A percentile compares a stretch with the other conserved stretches of the same genome.
phyloP scores from a whole-genome alignment of 139 green algal species.

The Chlorella sp. region DNA sequence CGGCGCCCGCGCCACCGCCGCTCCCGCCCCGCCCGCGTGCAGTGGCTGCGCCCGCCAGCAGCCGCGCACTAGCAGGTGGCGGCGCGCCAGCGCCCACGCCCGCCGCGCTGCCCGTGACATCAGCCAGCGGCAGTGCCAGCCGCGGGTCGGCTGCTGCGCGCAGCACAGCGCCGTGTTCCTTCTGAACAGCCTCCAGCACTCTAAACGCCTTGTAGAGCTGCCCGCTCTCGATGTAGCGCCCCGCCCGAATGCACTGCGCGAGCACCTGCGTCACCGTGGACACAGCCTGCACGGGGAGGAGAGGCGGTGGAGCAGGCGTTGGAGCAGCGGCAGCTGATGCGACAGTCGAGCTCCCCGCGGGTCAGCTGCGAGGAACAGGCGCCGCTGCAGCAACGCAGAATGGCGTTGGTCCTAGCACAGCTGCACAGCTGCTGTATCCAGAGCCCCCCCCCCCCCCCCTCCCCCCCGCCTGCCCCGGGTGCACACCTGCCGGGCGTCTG shows the following conservation, averaged over 20 bases:
- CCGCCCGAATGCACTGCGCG: slow-evolving; percentile 42
- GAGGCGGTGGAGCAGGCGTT: neutral
- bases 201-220: slow-evolving; percentile 63
- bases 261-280: slow-evolving; percentile 47
- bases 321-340: neutral
- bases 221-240: slow-evolving; percentile 38
- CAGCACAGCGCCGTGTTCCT: slow-evolving; percentile 7
- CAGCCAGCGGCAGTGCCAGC: neutral
- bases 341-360: neutral
- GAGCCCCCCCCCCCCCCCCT: neutral
- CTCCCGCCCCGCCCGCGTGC: neutral
- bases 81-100: neutral
- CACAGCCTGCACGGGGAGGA: slow-evolving; percentile 34
- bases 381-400: neutral
- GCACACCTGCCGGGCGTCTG: slow-evolving; percentile 24
- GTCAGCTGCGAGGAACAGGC: neutral
- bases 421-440: no score
- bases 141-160: neutral
- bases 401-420: neutral
- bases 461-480: no score
- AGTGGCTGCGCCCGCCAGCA: neutral
- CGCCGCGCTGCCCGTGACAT: neutral
- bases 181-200: slow-evolving; percentile 47
- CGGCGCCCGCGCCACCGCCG: neutral
- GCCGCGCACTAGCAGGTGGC: neutral